Percentiles rank a stretch among this genome's conserved stretches.
These are phyloP conservation scores for Auricularia heimuer DNA, from an alignment of 768 basidiomycete species.

Conservation along the genomic window DNA sequence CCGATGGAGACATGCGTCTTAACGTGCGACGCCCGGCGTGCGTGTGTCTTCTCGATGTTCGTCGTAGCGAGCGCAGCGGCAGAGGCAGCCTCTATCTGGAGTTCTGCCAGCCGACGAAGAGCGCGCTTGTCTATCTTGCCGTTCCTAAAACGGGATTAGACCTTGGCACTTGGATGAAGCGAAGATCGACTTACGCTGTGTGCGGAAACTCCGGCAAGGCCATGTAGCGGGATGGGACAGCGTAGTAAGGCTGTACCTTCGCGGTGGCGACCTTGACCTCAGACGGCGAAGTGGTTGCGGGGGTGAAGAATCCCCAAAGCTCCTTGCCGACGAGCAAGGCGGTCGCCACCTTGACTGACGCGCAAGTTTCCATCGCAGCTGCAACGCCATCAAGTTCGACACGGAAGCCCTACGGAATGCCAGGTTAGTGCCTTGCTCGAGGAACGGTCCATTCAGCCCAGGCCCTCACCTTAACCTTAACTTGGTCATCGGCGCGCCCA, in stretches of 20 bases:
- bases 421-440: not conserved
- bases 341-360: slow-evolving; percentile 6
- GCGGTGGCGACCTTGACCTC: slow-evolving; percentile 6
- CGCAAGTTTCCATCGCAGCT: slow-evolving; percentile 9
- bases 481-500: slow-evolving; percentile 16
- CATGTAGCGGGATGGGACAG: slow-evolving; percentile 12
- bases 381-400: slow-evolving; percentile 17
- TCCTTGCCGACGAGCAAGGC: slow-evolving; percentile 12
- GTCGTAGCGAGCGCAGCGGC: not conserved
- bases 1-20: not conserved
- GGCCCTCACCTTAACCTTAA: slow-evolving; percentile 11
- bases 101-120: slow-evolving; percentile 6
- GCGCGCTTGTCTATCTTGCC: slow-evolving; percentile 14
- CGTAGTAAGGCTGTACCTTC: slow-evolving; percentile 12
- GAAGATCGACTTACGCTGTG: slow-evolving; percentile 1
- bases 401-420: slow-evolving; percentile 9
- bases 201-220: slow-evolving; percentile 10
- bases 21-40: not conserved
- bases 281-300: not conserved
- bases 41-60: not conserved
- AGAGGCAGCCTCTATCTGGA: not conserved
- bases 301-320: slow-evolving; percentile 15
- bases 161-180: not conserved
- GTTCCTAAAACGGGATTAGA: not conserved
- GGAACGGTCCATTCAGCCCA: not conserved